phyloP scores from a whole-genome alignment of 352 stramenopile genomes.

The Globisporangium cylindrosporum region DNA sequence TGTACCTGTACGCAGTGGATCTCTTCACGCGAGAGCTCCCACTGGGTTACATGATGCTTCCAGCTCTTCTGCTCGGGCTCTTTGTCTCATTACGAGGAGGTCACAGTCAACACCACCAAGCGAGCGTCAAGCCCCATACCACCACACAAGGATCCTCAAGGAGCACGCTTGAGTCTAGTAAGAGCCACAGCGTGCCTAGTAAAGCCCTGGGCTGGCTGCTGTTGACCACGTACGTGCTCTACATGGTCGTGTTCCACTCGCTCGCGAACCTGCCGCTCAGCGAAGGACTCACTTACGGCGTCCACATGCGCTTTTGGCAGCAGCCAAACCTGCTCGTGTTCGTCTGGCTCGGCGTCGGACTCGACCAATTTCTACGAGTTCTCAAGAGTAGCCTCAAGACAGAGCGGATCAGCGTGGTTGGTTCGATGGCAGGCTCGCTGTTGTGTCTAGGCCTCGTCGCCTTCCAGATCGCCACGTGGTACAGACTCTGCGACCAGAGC shows the following conservation, averaged over 20 bases:
- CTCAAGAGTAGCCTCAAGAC: not conserved
- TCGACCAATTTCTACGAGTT: slow-evolving; percentile 30
- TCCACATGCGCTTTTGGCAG: slow-evolving; percentile 95
- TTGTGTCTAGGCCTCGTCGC: slow-evolving; percentile 24
- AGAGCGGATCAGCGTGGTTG: not conserved
- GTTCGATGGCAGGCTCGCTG: not conserved
- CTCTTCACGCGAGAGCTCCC: slow-evolving; percentile 51
- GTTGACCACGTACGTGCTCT: slow-evolving; percentile 74
- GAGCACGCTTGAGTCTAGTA: not conserved
- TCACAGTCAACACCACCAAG: not conserved
- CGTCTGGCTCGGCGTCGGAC: slow-evolving; percentile 69
- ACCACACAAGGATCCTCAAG: no score
- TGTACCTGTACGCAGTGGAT: slow-evolving; percentile 73
- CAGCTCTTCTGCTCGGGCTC: slow-evolving; percentile 32
- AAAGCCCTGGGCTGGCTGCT: slow-evolving; percentile 28
- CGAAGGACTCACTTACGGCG: slow-evolving; percentile 90
- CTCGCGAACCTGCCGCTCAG: slow-evolving; percentile 92
- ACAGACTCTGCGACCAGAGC: slow-evolving; percentile 48
- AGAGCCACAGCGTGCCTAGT: not conserved
- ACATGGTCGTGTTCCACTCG: slow-evolving; percentile 93
- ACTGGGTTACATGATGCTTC: slow-evolving; percentile 36
- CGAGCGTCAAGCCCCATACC: not conserved
- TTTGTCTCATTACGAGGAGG: slow-evolving; percentile 17
- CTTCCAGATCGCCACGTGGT: slow-evolving; percentile 38
- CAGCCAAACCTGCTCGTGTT: slow-evolving; percentile 93